phyloP scores from a whole-genome alignment of 805 yeast genomes.

The Priceomyces medius region DNA sequence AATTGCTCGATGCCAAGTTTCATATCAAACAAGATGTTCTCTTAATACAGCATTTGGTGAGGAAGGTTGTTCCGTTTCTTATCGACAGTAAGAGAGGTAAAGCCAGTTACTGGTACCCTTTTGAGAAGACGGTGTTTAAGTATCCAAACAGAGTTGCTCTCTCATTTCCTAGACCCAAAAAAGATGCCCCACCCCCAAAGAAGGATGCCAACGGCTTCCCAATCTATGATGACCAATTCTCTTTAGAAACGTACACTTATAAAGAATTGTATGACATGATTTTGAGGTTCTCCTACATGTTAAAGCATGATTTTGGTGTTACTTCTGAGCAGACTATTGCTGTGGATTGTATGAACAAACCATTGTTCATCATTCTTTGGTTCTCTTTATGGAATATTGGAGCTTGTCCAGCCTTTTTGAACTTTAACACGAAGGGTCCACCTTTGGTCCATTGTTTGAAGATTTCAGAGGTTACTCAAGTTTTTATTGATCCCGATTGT shows the following conservation, averaged over 20 bases:
- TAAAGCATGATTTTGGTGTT: slow-evolving; percentile 63
- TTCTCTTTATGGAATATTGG: slow-evolving; percentile 89
- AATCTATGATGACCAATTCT: slow-evolving; percentile 55
- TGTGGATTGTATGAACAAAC: slow-evolving; percentile 77
- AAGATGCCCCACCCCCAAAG: slow-evolving; percentile 24
- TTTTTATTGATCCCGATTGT: slow-evolving; percentile 75
- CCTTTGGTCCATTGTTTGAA: slow-evolving; percentile 80
- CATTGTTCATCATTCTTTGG: slow-evolving; percentile 78
- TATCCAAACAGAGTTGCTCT: slow-evolving; percentile 58
- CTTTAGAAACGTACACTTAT: slow-evolving; percentile 65
- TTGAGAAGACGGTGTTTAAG: slow-evolving; percentile 54
- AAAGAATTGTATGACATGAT: slow-evolving; percentile 64
- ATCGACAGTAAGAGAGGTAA: slow-evolving; percentile 34
- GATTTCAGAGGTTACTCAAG: slow-evolving; percentile 59
- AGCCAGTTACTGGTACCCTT: slow-evolving; percentile 67
- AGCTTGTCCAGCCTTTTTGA: slow-evolving; percentile 82
- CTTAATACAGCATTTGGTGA: slow-evolving; percentile 45
- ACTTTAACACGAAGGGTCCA: slow-evolving; percentile 70
- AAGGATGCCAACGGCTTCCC: slow-evolving; percentile 34
- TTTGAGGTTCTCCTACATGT: slow-evolving; percentile 61
- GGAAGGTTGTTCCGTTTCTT: slow-evolving; percentile 42
- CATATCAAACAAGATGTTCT: slow-evolving; percentile 53
- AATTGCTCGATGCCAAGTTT: slow-evolving; percentile 47
- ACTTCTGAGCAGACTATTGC: slow-evolving; percentile 68
- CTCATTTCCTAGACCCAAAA: slow-evolving; percentile 54